Evolutionary conservation across 106 monocot genomes (phyloP), one percentile per base, ranked within the genome.

Genomic region (Dendrobium officinale): DNA sequence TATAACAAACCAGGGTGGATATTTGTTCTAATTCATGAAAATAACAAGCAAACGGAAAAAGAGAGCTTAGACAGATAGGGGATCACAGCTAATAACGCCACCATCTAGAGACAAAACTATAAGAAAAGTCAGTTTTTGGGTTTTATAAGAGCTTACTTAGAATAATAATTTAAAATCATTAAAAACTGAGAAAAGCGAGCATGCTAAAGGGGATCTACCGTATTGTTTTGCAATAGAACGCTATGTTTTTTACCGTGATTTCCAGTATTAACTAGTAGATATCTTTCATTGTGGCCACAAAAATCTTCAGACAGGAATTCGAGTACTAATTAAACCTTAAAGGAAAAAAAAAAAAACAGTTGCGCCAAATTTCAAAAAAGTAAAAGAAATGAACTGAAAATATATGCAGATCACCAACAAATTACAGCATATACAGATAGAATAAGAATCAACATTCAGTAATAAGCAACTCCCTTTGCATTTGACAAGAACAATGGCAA

Each of bases 31-130:
- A 17, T 37, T 17, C 70, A 37, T 70, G 11, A 70, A 70, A 4
- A 70, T 20, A 70, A 37, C 70, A 74, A 74, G 43, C 16, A 74
- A 74, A 72, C 72, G 2, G 72, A 72, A 33, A 72, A 29, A 72
- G 4, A 72, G 15, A 11, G 15, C 17, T 72, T 51, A 51, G 13
- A 13, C 15, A 13, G 51, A 72, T 3, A 66, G 22, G n/a, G 24
- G 8, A 66, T 66, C 24, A 19, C 22, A n/a, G n/a, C n/a, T 61
- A 61, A n/a, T 68, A 73, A 70, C 6, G 1, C 72, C 6, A 9
- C 72, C 10, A 72, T 45, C 45, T 45, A 72, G 15, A 72, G 16
- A 37, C 73, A 73, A 73, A 37, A 73, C 10, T 13, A 74, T 20
- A 17, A 74, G 43, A 42, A 43, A 44, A 44, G 43, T 9, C 19